Conservation (phyloP, 768 basidiomycete genomes). For the Chalciporus chontae region DNA sequence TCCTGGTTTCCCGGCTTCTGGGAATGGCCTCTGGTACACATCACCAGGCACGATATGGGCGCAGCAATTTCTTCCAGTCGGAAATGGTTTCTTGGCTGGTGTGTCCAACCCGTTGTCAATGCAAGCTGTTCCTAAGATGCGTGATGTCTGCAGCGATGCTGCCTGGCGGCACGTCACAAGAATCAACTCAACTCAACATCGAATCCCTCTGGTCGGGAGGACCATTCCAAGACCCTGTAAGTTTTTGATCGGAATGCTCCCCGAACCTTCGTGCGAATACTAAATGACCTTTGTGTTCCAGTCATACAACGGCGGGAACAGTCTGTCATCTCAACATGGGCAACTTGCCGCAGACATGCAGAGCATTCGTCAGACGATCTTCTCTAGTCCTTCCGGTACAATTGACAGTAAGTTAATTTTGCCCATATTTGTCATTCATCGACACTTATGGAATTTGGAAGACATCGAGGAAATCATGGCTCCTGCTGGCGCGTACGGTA, state of each 20-base stretch:
- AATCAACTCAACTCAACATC: constrained; percentile 66
- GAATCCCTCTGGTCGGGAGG: constrained; percentile 78
- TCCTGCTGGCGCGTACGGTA: constrained; percentile 61
- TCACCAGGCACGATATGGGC: constrained; percentile 52
- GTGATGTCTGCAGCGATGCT: constrained; percentile 49
- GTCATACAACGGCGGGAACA: constrained; percentile 74
- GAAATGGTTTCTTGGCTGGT: constrained; percentile 73
- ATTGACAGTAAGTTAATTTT: constrained; percentile 42
- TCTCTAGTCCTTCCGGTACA: constrained; percentile 54
- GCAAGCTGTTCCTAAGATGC: neutral
- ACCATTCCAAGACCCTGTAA: constrained; percentile 61
- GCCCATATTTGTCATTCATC: neutral
- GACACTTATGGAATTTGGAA: constrained; percentile 22
- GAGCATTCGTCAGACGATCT: constrained; percentile 52
- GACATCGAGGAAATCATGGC: constrained; percentile 54
- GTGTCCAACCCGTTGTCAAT: constrained; percentile 9
- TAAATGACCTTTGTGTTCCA: neutral
- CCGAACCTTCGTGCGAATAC: too few species aligned
- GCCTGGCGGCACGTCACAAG: constrained; percentile 56
- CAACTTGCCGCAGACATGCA: constrained; percentile 49
- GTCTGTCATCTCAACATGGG: constrained; percentile 40
- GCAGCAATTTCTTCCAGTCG: constrained; percentile 61
- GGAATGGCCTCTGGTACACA: constrained; percentile 76
- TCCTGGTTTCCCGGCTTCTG: constrained; percentile 58
- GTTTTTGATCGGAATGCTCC: constrained; percentile 9